A percentile compares a stretch with the other conserved stretches of the same genome.
phyloP scores from a whole-genome alignment of 129 eudicot genomes.

The Chrysanthemum lavandulifolium region DNA sequence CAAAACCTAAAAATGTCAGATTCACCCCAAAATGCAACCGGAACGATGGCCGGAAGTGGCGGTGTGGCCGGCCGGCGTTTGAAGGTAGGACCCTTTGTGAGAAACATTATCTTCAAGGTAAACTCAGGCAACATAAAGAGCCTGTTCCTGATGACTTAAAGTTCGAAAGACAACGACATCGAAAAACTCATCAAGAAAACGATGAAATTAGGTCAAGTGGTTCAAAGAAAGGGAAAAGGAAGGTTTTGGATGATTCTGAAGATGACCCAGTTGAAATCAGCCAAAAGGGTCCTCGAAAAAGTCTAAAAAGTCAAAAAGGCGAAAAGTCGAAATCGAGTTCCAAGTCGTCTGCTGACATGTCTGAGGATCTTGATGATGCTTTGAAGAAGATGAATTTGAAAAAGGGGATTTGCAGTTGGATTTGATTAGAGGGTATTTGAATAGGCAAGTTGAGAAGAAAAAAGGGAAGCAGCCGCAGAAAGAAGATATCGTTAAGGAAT shows the following conservation, averaged over 20 bases:
- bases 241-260: no score
- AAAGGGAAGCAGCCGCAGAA: slow-evolving; percentile 44
- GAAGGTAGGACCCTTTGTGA: slow-evolving; percentile 77
- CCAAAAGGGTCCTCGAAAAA: slow-evolving; percentile 15
- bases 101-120: slow-evolving; percentile 70
- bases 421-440: slow-evolving; percentile 64
- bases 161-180: slow-evolving; percentile 45
- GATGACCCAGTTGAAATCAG: not conserved
- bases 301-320: slow-evolving; percentile 14
- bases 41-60: slow-evolving; percentile 84
- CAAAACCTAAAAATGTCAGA: slow-evolving; percentile 33
- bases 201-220: slow-evolving; percentile 12
- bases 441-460: slow-evolving; percentile 71
- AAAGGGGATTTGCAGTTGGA: slow-evolving; percentile 82
- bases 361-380: slow-evolving; percentile 74
- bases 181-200: slow-evolving; percentile 24
- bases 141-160: slow-evolving; percentile 86
- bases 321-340: slow-evolving; percentile 6
- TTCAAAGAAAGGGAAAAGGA: slow-evolving; percentile 26
- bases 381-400: slow-evolving; percentile 73
- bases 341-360: slow-evolving; percentile 36
- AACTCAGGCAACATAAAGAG: slow-evolving; percentile 55
- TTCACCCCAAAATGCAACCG: slow-evolving; percentile 44
- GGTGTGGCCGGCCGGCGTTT: slow-evolving; percentile 70
- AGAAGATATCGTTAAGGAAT: slow-evolving; percentile 44